Evolutionary conservation across 1,284 basidiomycete genomes (phyloP).

Genomic region (Cryptococcus hybrid): DNA sequence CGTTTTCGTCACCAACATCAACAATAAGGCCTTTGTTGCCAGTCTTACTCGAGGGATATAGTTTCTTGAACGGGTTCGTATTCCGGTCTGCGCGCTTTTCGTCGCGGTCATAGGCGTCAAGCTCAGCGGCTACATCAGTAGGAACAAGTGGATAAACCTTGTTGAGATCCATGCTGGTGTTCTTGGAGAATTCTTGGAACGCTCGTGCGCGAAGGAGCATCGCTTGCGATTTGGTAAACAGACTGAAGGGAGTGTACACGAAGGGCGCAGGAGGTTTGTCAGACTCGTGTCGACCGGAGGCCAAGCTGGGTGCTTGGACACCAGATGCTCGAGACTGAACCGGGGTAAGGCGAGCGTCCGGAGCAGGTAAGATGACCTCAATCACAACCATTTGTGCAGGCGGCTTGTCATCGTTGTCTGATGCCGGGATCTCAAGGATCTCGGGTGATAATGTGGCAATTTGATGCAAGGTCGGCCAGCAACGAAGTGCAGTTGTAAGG

Average conservation of each 20-base stretch:
- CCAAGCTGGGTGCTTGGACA: conserved; percentile 39
- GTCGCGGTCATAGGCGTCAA: conserved; percentile 29
- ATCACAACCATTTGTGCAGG: conserved; percentile 53
- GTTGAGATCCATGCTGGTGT: conserved; percentile 45
- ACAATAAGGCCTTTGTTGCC: conserved; percentile 17
- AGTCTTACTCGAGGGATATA: conserved; percentile 10
- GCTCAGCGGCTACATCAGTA: conserved; percentile 41
- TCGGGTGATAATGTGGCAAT: conserved; percentile 53
- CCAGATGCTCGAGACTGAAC: conserved; percentile 43
- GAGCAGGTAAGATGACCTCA: conserved; percentile 53
- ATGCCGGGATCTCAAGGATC: conserved; percentile 52
- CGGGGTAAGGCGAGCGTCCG: conserved; percentile 38
- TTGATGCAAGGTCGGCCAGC: conserved; percentile 51
- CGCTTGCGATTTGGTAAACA: conserved; percentile 53
- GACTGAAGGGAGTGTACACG: conserved; percentile 54
- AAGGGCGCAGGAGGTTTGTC: conserved; percentile 53
- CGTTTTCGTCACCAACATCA: conserved; percentile 10
- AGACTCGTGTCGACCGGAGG: conserved; percentile 39
- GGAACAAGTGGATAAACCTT: conserved; percentile 48
- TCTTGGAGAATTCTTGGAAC: conserved; percentile 47
- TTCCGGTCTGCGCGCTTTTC: conserved; percentile 12
- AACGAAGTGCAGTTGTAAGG: conserved; percentile 50
- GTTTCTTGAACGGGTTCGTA: conserved; percentile 14
- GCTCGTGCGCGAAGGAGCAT: conserved; percentile 51
- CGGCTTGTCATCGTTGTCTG: conserved; percentile 39